Evolutionary conservation across 129 eudicot genomes (phyloP).

Genomic region (Solidago caesia): DNA sequence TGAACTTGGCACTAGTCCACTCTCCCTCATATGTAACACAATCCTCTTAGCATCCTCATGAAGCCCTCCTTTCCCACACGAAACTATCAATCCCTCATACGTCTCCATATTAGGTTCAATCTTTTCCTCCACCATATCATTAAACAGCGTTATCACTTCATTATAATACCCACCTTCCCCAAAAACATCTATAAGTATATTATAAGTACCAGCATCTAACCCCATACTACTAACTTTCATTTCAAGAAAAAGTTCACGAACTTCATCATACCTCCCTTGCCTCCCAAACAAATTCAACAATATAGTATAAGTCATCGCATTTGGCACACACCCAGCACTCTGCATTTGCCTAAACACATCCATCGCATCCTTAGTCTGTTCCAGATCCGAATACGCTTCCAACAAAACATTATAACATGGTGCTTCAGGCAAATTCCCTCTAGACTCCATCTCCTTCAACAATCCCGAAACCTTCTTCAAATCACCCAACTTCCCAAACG

Average conservation of each 20-base stretch:
- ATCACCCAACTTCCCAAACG: slow-evolving; percentile 68
- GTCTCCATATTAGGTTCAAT: slow-evolving; percentile 95
- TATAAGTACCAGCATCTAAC: slow-evolving; percentile 80
- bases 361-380: slow-evolving; percentile 71
- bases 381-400: slow-evolving; percentile 76
- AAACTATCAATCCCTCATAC: slow-evolving; percentile 74
- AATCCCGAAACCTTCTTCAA: slow-evolving; percentile 77
- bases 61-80: slow-evolving; percentile 96
- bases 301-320: slow-evolving; percentile 74
- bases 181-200: slow-evolving; percentile 80
- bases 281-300: slow-evolving; percentile 78
- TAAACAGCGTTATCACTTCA: slow-evolving; percentile 88
- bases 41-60: slow-evolving; percentile 73
- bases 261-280: slow-evolving; percentile 86
- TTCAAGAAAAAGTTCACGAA: slow-evolving; percentile 88
- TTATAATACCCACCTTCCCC: slow-evolving; percentile 96
- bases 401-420: slow-evolving; percentile 76
- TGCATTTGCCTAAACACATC: slow-evolving; percentile 95
- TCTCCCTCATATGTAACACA: slow-evolving; percentile 63
- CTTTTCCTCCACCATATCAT: slow-evolving; percentile 89
- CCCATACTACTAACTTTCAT: slow-evolving; percentile 97
- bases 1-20: slow-evolving; percentile 84
- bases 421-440: slow-evolving; percentile 79
- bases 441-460: slow-evolving; percentile 71
- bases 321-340: slow-evolving; percentile 79